Evolutionary conservation across 139 green algal genomes (phyloP).

Genomic region (Chlorella sp.): DNA sequence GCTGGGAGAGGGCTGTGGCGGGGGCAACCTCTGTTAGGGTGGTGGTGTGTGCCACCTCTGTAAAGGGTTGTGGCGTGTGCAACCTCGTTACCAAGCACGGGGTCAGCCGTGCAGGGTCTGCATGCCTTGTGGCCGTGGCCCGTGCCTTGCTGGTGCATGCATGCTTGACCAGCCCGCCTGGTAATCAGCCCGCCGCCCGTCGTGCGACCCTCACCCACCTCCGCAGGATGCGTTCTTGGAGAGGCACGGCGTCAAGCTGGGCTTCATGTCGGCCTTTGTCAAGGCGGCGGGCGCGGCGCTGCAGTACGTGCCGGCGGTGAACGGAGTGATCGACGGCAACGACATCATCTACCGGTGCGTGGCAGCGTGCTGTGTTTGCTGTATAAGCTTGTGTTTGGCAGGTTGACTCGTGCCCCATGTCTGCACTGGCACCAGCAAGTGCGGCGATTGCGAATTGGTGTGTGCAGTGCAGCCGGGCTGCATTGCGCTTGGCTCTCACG

Average conservation of each 20-base stretch:
- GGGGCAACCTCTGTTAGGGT: too few species aligned
- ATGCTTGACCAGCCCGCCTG: not conserved
- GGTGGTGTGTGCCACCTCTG: not conserved
- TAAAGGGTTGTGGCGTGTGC: too few species aligned
- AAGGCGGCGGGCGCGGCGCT: slow-evolving; percentile 90
- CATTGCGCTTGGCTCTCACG: too few species aligned
- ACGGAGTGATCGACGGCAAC: slow-evolving; percentile 95
- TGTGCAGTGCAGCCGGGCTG: too few species aligned
- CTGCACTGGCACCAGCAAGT: too few species aligned
- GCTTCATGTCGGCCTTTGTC: slow-evolving; percentile 99
- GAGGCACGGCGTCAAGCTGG: slow-evolving; percentile 98
- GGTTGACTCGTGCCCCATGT: not conserved
- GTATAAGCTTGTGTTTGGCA: not conserved
- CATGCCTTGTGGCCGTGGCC: too few species aligned
- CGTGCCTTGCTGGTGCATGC: not conserved
- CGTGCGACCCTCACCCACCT: too few species aligned
- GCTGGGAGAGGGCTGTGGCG: not conserved
- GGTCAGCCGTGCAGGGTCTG: too few species aligned
- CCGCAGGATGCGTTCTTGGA: slow-evolving; percentile 94
- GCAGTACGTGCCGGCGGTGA: slow-evolving; percentile 89
- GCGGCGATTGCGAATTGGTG: too few species aligned
- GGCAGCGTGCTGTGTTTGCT: not conserved
- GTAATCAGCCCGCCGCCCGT: not conserved
- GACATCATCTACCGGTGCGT: slow-evolving; percentile 90
- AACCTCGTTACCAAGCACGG: too few species aligned